Evolutionary conservation across 805 yeast genomes (phyloP).

Genomic region (Brettanomyces sp.): DNA sequence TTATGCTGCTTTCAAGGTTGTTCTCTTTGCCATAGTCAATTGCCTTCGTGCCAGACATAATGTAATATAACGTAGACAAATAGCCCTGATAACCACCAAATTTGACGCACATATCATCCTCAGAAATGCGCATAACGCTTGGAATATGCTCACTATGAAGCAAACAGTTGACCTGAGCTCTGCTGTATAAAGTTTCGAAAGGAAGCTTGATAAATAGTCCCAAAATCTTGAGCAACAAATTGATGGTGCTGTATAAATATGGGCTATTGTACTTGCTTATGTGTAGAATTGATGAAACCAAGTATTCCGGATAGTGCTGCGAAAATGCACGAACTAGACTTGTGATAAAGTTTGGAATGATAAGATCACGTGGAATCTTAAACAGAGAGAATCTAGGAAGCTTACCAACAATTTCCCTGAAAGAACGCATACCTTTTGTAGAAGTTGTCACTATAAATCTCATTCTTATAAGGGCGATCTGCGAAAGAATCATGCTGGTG

Average conservation of each 20-base stretch:
- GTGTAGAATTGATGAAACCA: constrained; percentile 51
- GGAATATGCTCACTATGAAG: constrained; percentile 28
- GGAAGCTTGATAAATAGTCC: constrained; percentile 78
- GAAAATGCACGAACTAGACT: constrained; percentile 20
- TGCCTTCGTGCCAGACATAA: constrained; percentile 29
- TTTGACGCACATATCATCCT: constrained; percentile 47
- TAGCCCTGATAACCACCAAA: constrained; percentile 49
- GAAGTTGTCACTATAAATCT: constrained; percentile 55
- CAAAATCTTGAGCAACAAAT: constrained; percentile 49
- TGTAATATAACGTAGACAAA: constrained; percentile 42
- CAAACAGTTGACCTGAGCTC: constrained; percentile 71
- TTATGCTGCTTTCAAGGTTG: constrained; percentile 12
- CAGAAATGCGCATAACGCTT: constrained; percentile 33
- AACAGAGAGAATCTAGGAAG: constrained; percentile 35
- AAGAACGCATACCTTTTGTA: constrained; percentile 45
- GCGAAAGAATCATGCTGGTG: constrained; percentile 66
- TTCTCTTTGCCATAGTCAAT: constrained; percentile 15
- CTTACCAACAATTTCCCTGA: constrained; percentile 53
- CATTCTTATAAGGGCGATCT: constrained; percentile 74
- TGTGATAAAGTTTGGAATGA: constrained; percentile 50
- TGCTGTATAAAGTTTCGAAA: constrained; percentile 72
- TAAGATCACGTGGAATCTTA: constrained; percentile 43
- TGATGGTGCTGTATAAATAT: constrained; percentile 44
- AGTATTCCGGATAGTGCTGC: constrained; percentile 36
- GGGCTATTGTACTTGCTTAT: constrained; percentile 63